Base-by-base conservation (phyloP, 163 green algal species). In the Chlamydomonas reinhardtii region DNA sequence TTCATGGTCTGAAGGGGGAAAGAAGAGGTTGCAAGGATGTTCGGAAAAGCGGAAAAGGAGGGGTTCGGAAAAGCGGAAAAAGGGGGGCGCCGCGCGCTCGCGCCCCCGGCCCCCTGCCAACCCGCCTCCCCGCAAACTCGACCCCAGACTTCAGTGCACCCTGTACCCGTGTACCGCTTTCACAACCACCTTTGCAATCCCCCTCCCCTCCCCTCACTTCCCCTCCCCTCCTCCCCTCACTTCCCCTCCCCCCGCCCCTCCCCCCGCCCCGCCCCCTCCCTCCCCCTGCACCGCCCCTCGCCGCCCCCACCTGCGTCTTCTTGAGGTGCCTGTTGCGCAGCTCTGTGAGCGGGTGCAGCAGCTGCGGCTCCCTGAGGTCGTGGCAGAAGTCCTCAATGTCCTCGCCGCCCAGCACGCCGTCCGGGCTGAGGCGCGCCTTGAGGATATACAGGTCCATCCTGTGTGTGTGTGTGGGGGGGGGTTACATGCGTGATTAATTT, bases 381-480 rank as follows among this genome's bases (percentile, higher is more conserved):
- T 87, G 81, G 20, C 34, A 66, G 56, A 87, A 59, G 81, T 87
- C 81, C 70, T 87, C 81, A 31, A 87, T 80, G 56, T 87, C 81
- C 59, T 87, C 81, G 25, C 9, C 29, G 70, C 71, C 71, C 16
- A 87, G 71, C 34, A 80, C 56, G 37, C 59, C 71, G 81, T 87
- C 81, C 20, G 81, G 81, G 29, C 16, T 54, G 20, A 87, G 81
- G 0, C 81, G 81, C 20, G 81, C 34, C 81, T 87, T 87, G 27
- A 87, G 81, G 20, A 79, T 76, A 59, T 75, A 87, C 5, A 80
- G 27, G 81, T 87, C 81, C 81, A 87, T 76, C 59, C 81, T 87
- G 81, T 27, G 39, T 86, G 70, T n/a, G n/a, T n/a, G n/a, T n/a
- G n/a, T n/a, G 34, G 61, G 8, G 19, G 59, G 61, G 34, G 20